Conservation (phyloP, 139 green algal genomes). For the Diplosphaera chodatii region DNA sequence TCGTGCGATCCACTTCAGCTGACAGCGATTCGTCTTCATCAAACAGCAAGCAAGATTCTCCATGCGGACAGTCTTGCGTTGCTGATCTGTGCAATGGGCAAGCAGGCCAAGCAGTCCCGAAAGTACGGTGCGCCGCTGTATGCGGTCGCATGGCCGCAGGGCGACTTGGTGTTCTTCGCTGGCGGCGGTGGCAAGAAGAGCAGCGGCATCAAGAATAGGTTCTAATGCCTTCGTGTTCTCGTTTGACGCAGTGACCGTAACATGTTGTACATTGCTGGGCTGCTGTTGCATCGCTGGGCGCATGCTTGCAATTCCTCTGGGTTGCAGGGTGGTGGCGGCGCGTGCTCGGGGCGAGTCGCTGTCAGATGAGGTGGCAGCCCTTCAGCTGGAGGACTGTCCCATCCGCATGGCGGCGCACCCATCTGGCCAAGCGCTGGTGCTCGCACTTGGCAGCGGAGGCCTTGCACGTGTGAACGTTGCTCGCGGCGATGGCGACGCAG, state of each 20-base stretch:
- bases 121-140: slow-evolving; percentile 30
- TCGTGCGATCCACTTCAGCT: too few species aligned
- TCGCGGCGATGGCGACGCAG: neutral
- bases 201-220: slow-evolving; percentile 52
- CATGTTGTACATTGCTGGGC: too few species aligned
- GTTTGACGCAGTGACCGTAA: too few species aligned
- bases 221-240: too few species aligned
- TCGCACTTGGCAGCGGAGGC: slow-evolving; percentile 20
- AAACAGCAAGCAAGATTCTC: too few species aligned
- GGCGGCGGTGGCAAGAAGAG: slow-evolving; percentile 37
- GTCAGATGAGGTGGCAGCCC: slow-evolving; percentile 26
- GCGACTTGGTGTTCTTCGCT: slow-evolving; percentile 28
- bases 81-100: too few species aligned
- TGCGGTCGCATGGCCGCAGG: slow-evolving; percentile 26
- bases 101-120: neutral
- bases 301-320: neutral
- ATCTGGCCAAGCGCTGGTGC: slow-evolving; percentile 11
- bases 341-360: slow-evolving; percentile 4
- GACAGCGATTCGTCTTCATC: too few species aligned
- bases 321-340: slow-evolving; percentile 28
- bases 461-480: slow-evolving; percentile 21
- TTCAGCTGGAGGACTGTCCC: slow-evolving; percentile 19
- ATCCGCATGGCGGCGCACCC: slow-evolving; percentile 34
- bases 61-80: too few species aligned
- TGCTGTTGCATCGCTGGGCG: too few species aligned